phyloP scores from a whole-genome alignment of 306 rosid species.

The Gleditsia sinensis region DNA sequence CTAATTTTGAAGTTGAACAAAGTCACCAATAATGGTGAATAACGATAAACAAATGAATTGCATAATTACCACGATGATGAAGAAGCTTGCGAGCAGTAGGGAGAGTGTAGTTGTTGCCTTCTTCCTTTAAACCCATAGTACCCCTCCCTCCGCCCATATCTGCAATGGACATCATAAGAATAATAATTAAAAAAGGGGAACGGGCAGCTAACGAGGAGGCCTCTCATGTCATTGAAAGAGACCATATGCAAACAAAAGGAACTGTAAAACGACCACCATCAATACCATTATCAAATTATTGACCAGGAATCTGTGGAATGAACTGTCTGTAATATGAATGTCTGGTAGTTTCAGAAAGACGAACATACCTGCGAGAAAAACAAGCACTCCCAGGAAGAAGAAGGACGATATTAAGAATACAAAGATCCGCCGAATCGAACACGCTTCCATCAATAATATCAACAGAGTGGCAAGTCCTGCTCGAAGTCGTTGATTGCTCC shows the following conservation, averaged over 20 bases:
- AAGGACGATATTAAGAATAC: constrained; percentile 2
- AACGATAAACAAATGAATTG: background rate
- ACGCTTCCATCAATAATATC: constrained; percentile 1
- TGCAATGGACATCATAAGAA: constrained; percentile 8
- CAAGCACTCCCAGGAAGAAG: constrained; percentile 24
- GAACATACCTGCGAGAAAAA: constrained; percentile 32
- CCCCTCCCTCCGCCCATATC: constrained; percentile 17
- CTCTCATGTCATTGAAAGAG: constrained; percentile 31
- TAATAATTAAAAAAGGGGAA: background rate
- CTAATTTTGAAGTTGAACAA: no score
- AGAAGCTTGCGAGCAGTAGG: constrained; percentile 54
- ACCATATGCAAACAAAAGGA: constrained; percentile 18
- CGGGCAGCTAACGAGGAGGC: background rate
- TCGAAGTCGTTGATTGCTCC: background rate
- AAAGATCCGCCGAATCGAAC: background rate
- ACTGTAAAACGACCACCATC: background rate
- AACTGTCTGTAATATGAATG: background rate
- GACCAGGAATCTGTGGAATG: background rate
- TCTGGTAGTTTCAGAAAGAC: background rate
- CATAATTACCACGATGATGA: constrained; percentile 32
- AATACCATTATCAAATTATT: background rate
- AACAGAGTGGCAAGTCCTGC: background rate
- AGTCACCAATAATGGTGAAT: background rate
- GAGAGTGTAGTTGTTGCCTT: background rate
- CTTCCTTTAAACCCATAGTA: constrained; percentile 14